phyloP scores from a whole-genome alignment of 1,139 yeast species.

The Nadsonia commutata region DNA sequence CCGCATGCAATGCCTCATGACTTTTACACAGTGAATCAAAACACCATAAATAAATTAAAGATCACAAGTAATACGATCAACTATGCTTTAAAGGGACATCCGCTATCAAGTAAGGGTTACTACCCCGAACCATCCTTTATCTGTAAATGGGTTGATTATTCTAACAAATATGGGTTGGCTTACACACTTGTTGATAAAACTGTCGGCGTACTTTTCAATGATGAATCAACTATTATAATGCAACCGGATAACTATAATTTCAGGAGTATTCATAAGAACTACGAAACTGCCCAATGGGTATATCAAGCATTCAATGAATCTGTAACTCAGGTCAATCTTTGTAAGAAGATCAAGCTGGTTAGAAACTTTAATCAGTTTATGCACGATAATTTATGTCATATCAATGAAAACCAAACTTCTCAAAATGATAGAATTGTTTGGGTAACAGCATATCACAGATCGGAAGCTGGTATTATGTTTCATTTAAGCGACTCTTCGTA shows the following conservation, averaged over 20 bases:
- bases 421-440: slow-evolving; percentile 39
- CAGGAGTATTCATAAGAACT: background rate
- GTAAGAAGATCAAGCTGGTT: slow-evolving; percentile 14
- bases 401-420: slow-evolving; percentile 4
- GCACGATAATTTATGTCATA: slow-evolving; percentile 6
- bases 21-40: background rate
- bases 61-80: background rate
- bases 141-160: slow-evolving; percentile 96
- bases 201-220: slow-evolving; percentile 84
- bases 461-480: slow-evolving; percentile 44
- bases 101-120: background rate
- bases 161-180: slow-evolving; percentile 90
- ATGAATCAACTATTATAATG: slow-evolving; percentile 65
- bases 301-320: background rate
- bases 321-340: background rate
- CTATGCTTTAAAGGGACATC: background rate
- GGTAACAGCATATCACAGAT: slow-evolving; percentile 69
- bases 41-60: background rate
- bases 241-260: slow-evolving; percentile 12
- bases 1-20: background rate
- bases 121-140: slow-evolving; percentile 30
- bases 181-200: slow-evolving; percentile 83
- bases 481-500: slow-evolving; percentile 84
- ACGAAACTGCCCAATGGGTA: background rate
- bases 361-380: slow-evolving; percentile 21